Conservation (phyloP, 768 basidiomycete genomes). For the Coprinellus aureogranulatus region DNA sequence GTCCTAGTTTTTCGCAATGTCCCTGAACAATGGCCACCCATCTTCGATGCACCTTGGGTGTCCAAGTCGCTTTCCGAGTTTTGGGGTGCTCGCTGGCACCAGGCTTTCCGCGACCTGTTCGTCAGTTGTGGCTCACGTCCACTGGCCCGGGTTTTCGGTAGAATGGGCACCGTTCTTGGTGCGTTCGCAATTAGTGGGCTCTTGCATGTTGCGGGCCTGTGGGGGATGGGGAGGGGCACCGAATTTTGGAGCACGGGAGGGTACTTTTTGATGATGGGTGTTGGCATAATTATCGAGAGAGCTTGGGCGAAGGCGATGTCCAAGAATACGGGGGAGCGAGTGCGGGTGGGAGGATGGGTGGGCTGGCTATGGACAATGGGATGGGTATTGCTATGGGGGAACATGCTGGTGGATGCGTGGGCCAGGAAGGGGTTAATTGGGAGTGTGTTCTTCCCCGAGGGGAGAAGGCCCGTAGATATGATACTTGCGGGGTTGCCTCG, state of each 20-base stretch:
- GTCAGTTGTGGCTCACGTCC: conserved; percentile 49
- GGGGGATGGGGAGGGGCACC: conserved; percentile 54
- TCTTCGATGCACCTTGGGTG: conserved; percentile 57
- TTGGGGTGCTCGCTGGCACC: conserved; percentile 71
- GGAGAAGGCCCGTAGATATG: conserved; percentile 24
- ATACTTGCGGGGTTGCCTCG: neutral
- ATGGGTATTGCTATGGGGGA: conserved; percentile 50
- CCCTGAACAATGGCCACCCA: conserved; percentile 59
- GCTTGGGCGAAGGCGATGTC: conserved; percentile 44
- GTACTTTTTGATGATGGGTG: conserved; percentile 58
- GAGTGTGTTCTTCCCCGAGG: conserved; percentile 35
- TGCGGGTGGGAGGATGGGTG: conserved; percentile 38
- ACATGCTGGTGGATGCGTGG: conserved; percentile 51
- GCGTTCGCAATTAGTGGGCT: conserved; percentile 60
- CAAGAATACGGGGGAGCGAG: conserved; percentile 13
- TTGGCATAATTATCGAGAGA: conserved; percentile 50
- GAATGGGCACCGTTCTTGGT: conserved; percentile 49
- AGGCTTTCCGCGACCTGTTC: conserved; percentile 59
- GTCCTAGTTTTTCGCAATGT: conserved; percentile 46
- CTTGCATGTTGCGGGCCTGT: conserved; percentile 57
- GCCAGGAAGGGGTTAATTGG: conserved; percentile 39
- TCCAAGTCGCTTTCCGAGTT: conserved; percentile 59
- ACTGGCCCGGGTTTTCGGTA: conserved; percentile 42
- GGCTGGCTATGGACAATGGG: conserved; percentile 52
- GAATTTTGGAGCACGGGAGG: conserved; percentile 42